Evolutionary conservation across 306 rosid genomes (phyloP), one percentile per base, ranked within the genome.

Genomic region (Senna siamea): DNA sequence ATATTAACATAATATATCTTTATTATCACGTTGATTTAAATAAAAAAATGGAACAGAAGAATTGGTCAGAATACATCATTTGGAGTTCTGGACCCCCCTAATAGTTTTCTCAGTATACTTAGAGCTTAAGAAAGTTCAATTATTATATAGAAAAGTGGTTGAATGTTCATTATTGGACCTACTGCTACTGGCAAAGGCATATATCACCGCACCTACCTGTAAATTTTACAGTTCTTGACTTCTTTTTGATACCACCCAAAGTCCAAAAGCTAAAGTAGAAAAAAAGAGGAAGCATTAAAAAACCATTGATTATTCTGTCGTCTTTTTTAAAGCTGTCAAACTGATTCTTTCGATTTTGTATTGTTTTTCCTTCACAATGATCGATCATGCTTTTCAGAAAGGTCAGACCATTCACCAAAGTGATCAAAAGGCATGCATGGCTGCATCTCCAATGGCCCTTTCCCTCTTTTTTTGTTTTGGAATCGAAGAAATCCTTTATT

Each of bases 241-340:
- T 14, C 18, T 15, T 50, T 82, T 46, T 48, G 28, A 74, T 80
- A 71, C 80, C 64, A 51, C 53, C 7, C 55, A 12, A 55, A 77
- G 76, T 75, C 82, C 81, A 81, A 84, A 81, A 55, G 69, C 70
- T 57, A 73, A 84, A 58, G 84, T 51, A 68, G 9, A 57, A 71
- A 9, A 60, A 72, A 78, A 43, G 67, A 15, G 9, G 52, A 75
- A 46, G 58, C 81, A 37, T 59, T 60, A 71, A 58, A 80, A 74
- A 57, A 35, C 5, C 23, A 67, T 9, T 11, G 9, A 83, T 43
- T 78, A 70, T 53, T 75, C 34, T 47, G 22, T 18, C 56, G 13
- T 56, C 87, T 81, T 88, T 85, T 47, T 75, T 64, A 78, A 84
- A 88, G 61, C 18, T 12, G 1, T 19, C 61, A 41, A 48, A 7